Base-by-base conservation (phyloP, 2,329 filamentous ascomycete genomes). In the Xylariaceae sp. region DNA sequence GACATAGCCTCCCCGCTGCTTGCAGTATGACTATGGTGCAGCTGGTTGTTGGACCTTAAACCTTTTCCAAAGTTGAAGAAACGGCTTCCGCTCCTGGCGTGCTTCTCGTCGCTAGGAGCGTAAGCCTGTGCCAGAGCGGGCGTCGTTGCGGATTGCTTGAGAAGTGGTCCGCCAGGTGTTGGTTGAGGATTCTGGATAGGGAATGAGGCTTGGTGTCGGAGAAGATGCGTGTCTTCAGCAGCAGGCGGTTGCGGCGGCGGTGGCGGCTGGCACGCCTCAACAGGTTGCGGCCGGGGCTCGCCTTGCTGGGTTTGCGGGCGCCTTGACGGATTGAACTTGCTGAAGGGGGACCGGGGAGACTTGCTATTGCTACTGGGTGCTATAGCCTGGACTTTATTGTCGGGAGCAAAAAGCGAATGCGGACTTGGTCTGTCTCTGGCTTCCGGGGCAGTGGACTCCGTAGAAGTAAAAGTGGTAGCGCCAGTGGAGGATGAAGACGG, bases 11-110 rank as follows among this genome's bases (percentile, higher is more conserved):
- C 57, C 26, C 40, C 38, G 38, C 34, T 50, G 36, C 44, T 51
- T 14, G 52, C 46, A 8, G 46, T 44, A 24, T 57, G 49, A 30
- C 26, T 46, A 14, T 50, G 51, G 12, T 56, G 39, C 27, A 53
- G 46, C 34, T 59, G 52, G 30, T 52, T 50, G 17, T 41, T 42
- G 9, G 55, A 48, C 36, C 38, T 54, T 11, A 50, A 50, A 23
- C 45, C 36, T 37, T 58, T 59, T 11, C 53, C 52, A 36, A 61
- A 61, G 36, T 52, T 53, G 45, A 59, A 60, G 34, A 61, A 61
- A 34, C 58, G 58, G 27, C 58, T 61, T 19, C 47, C 51, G 41
- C 49, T 59, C 40, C 56, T 52, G 30, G 56, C 41, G 39, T 59
- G 58, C 34, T 58, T 60, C 44, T 60, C 57, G 23, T 47, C 54